phyloP scores from a whole-genome alignment of 306 rosid species.

The Luffa aegyptiaca region DNA sequence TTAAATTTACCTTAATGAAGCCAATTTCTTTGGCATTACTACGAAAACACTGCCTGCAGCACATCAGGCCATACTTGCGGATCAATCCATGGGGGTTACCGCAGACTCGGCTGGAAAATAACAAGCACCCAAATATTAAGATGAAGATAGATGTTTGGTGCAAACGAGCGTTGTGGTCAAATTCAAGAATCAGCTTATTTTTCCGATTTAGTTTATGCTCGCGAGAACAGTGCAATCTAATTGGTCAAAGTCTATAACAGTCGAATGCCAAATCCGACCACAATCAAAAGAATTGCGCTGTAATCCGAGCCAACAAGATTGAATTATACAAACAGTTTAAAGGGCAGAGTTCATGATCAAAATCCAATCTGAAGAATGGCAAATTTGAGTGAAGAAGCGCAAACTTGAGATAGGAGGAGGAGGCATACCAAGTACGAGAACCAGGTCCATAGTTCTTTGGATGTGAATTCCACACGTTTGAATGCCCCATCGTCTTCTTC shows the following conservation, averaged over 20 bases:
- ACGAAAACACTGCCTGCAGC: slow-evolving; percentile 61
- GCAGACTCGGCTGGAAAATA: slow-evolving; percentile 38
- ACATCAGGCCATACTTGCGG: slow-evolving; percentile 43
- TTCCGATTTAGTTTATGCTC: not conserved
- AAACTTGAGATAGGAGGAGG: not conserved
- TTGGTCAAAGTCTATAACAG: not conserved
- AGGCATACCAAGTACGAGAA: slow-evolving; percentile 33
- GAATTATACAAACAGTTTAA: not conserved
- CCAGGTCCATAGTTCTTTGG: slow-evolving; percentile 50
- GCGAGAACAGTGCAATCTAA: not conserved
- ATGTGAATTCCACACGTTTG: slow-evolving; percentile 45
- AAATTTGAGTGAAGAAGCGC: not conserved
- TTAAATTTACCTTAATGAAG: slow-evolving; percentile 27
- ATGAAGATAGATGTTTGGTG: not conserved
- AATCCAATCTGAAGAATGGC: not conserved
- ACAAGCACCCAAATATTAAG: not conserved
- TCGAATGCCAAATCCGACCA: not conserved
- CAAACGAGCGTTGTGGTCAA: not conserved
- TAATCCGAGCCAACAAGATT: not conserved
- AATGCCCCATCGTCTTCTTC: slow-evolving; percentile 30
- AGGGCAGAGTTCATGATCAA: not conserved
- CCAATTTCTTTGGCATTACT: slow-evolving; percentile 59
- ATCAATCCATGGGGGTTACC: slow-evolving; percentile 52
- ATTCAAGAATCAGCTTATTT: not conserved
- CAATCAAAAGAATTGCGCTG: not conserved